Evolutionary conservation across 495 filamentous ascomycete genomes (phyloP).

Genomic region (Xylaria longipes): DNA sequence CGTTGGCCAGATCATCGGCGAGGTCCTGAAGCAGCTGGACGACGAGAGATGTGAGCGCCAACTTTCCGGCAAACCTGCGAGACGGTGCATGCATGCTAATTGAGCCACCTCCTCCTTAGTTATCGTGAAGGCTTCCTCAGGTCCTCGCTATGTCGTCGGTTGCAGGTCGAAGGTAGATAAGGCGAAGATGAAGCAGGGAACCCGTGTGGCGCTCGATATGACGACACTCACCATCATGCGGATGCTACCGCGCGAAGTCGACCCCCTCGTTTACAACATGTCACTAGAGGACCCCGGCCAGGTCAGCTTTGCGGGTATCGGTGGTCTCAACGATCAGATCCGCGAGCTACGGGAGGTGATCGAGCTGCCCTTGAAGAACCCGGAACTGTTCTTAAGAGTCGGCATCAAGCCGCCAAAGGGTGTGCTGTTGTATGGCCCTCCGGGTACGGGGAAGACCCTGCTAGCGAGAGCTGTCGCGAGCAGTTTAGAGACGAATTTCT

Average conservation of each 20-base stretch:
- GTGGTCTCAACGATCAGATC: constrained; percentile 98
- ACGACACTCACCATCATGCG: constrained; percentile 99
- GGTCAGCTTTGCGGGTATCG: constrained; percentile 98
- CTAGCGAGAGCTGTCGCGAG: constrained; percentile 95
- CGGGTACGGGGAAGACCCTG: constrained; percentile 96
- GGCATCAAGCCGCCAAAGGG: constrained; percentile 99
- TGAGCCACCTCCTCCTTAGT: constrained; percentile 42
- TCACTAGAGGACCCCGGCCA: constrained; percentile 97
- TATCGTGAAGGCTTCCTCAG: constrained; percentile 89
- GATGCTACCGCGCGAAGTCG: constrained; percentile 98
- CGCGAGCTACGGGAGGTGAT: constrained; percentile 97
- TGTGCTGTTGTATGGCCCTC: constrained; percentile 95
- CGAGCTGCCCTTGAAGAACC: constrained; percentile 97
- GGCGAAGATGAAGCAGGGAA: constrained; percentile 94
- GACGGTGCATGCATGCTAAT: constrained; percentile 13
- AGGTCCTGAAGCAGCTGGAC: constrained; percentile 98
- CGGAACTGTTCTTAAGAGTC: constrained; percentile 94
- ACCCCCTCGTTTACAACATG: constrained; percentile 99
- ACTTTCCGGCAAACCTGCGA: neutral
- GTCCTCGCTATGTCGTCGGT: constrained; percentile 97
- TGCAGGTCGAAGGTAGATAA: constrained; percentile 99
- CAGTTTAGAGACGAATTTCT: constrained; percentile 96
- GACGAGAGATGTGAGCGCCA: constrained; percentile 88
- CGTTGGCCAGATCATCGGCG: constrained; percentile 98
- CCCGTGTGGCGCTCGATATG: constrained; percentile 98